Evolutionary conservation across 2,329 filamentous ascomycete species (phyloP).

Genomic region (Sordariomycetes sp.): DNA sequence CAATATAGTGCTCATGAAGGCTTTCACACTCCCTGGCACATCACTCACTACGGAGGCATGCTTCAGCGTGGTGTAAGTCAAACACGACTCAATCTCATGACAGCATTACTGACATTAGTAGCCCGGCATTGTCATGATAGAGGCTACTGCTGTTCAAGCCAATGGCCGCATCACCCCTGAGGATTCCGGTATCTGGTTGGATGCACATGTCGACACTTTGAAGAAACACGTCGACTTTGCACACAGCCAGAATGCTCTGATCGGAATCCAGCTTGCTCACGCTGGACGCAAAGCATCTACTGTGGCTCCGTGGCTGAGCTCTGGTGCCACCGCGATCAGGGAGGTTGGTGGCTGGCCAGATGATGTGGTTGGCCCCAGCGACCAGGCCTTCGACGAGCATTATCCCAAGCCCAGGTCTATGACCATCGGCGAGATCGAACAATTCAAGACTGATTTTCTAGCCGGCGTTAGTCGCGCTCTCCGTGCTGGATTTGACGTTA

Average conservation of each 20-base stretch:
- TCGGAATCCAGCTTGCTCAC: slow-evolving; percentile 62
- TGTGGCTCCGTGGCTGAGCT: slow-evolving; percentile 45
- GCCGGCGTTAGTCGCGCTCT: slow-evolving; percentile 45
- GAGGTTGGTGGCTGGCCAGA: slow-evolving; percentile 32
- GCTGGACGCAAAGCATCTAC: slow-evolving; percentile 51
- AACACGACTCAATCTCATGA: neutral
- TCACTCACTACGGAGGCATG: slow-evolving; percentile 66
- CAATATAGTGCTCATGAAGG: slow-evolving; percentile 38
- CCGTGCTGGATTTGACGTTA: slow-evolving; percentile 52
- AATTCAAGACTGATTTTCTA: slow-evolving; percentile 51
- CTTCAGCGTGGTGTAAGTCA: slow-evolving; percentile 49
- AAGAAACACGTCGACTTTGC: slow-evolving; percentile 54
- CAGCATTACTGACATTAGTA: slow-evolving; percentile 13
- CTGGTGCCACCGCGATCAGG: slow-evolving; percentile 39
- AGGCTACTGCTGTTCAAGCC: slow-evolving; percentile 58
- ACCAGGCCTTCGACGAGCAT: slow-evolving; percentile 15
- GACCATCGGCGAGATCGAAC: slow-evolving; percentile 55
- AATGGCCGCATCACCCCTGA: slow-evolving; percentile 66
- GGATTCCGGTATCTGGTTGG: slow-evolving; percentile 60
- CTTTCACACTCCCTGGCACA: slow-evolving; percentile 62
- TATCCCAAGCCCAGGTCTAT: slow-evolving; percentile 44
- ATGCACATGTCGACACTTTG: slow-evolving; percentile 55
- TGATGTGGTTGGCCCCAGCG: slow-evolving; percentile 18
- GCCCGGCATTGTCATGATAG: slow-evolving; percentile 56
- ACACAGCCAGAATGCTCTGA: slow-evolving; percentile 56